Base-by-base conservation (phyloP, 2,329 filamentous ascomycete genomes). In the Exophiala spinifera region DNA sequence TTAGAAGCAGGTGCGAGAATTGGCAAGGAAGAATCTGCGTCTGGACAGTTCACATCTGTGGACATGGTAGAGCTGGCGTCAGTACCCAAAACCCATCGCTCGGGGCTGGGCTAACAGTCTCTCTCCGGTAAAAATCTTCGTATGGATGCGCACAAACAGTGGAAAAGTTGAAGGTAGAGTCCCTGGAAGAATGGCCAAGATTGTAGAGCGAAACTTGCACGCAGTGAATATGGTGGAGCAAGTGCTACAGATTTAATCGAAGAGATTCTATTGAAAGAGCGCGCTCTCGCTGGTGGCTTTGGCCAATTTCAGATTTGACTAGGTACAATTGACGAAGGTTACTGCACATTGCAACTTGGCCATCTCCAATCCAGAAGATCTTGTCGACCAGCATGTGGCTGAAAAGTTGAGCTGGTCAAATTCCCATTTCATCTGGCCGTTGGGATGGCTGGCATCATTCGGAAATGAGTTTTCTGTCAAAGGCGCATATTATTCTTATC, bases 1-100 rank as follows among this genome's bases (percentile, higher is more conserved):
- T 96, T 17, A 78, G 78, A 83, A 52, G 86, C 80, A 1, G 91
- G 91, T 0, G 83, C 89, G 17, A 79, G 91, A 53, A 75, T 95
- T 13, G 90, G 95, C 71, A 85, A 77, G 66, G 87, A 91, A 75
- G 73, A 59, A 80, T 89, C 42, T 84, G 81, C 5, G 78, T 82
- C 2, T 80, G 80, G 70, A 80, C 91, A n/a, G 85, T 94, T 50
- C 89, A 92, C 68, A 76, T 75, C 56, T 76, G 76, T 56, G 74
- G 74, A 14, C 72, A 75, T 66, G 73, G 72, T 14, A 73, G 73
- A 5, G 74, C 71, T 55, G 51, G 91, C 90, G n/a, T 95, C 80
- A 61, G 79, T 82, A 63, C 69, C 72, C 25, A 13, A 19, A 19
- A 33, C 10, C n/a, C 28, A 31, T 31, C 28, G 13, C 36, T 46